Percentiles rank a stretch among this genome's conserved stretches.
phyloP scores from a whole-genome alignment of 305 asterid genomes.

The Solanum hybrid region DNA sequence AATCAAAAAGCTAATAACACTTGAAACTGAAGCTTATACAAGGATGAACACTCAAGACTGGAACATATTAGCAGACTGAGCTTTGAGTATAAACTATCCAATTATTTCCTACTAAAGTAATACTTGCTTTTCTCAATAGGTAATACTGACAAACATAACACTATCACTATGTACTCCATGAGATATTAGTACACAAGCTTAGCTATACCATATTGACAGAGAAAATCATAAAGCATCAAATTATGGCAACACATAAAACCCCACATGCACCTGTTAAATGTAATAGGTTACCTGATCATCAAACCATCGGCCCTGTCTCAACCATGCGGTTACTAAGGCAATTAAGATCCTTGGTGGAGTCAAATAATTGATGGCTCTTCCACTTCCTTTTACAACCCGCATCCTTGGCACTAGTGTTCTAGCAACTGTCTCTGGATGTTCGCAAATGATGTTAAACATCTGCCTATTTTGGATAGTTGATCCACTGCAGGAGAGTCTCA shows the following conservation, averaged over 20 bases:
- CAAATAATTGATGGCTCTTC: conserved; percentile 80
- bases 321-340: conserved; percentile 92
- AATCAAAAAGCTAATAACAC: neutral
- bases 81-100: neutral
- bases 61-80: neutral
- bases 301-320: conserved; percentile 93
- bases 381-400: conserved; percentile 93
- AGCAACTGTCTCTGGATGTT: conserved; percentile 97
- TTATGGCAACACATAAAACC: neutral
- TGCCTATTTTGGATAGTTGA: conserved; percentile 80
- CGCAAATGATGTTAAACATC: conserved; percentile 91
- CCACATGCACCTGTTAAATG: neutral
- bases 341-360: conserved; percentile 93
- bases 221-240: neutral
- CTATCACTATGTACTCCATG: neutral
- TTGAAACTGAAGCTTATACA: neutral
- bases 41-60: neutral
- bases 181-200: neutral
- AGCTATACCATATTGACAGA: neutral
- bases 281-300: conserved; percentile 63
- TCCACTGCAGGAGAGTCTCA: conserved; percentile 46
- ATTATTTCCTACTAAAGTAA: neutral
- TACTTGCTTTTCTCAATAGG: neutral
- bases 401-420: conserved; percentile 88
- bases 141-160: neutral